Evolutionary conservation across 129 eudicot species (phyloP), one percentile per base, ranked within the genome.

Genomic region (Tagetes erecta): DNA sequence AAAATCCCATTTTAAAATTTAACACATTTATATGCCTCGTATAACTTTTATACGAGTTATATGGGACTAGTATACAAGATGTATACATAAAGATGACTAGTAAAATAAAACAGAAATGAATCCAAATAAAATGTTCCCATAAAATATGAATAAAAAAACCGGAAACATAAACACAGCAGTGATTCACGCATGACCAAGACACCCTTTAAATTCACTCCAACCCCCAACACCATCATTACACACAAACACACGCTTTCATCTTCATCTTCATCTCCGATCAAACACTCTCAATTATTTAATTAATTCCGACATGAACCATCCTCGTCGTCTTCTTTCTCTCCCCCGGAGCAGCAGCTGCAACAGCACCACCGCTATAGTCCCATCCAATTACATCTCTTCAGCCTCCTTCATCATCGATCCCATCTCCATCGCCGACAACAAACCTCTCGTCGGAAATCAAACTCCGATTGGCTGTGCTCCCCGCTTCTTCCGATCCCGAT

Each of bases 331-430:
- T 57, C 60, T 56, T 2, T n/a, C 81, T 52, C 86, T 88, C 3
- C 81, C 84, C 31, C 76, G 89, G 72, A 82, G 68, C 73, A 87
- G 80, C 58, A 86, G 92, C 77, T 74, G 77, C 82, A 85, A 68
- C 55, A 80, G 85, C 84, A 86, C 72, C 58, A 80, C 76, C 84
- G 40, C 83, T 27, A 84, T 80, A 35, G 76, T 84, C 64, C 84
- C 95, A 1, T 64, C 97, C 2, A 64, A 71, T 64, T 78, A 82
- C 83, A 60, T 65, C 64, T 62, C 77, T 6, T 81, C 90, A 8
- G 64, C 88, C n/a, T 80, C 87, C 41, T 81, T 74, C 42, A 39
- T 74, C 3, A 36, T 55, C 39, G 55, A 85, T 7, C 78, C 86
- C 53, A 58, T 5, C 60, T 27, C 60, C 35, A 1, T 10, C 60